Evolutionary conservation across 768 basidiomycete genomes (phyloP).

Genomic region (Boletus sp.): DNA sequence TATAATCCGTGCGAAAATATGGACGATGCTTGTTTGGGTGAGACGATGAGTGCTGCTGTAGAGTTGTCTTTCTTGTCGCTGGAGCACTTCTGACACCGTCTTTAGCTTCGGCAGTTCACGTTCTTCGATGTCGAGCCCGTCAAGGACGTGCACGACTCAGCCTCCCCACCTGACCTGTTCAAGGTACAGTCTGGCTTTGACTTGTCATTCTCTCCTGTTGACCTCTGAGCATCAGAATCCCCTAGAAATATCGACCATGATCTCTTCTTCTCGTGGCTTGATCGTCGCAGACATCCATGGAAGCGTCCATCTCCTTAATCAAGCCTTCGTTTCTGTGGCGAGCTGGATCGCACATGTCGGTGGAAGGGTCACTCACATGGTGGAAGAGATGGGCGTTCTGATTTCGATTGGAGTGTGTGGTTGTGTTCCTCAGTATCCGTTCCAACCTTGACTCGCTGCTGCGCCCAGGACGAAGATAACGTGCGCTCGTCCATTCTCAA

Average conservation of each 20-base stretch:
- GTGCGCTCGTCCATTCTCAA: conserved; percentile 71
- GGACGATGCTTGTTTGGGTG: no score
- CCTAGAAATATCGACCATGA: conserved; percentile 70
- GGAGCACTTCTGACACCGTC: conserved; percentile 5
- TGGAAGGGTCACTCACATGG: conserved; percentile 85
- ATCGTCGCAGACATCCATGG: conserved; percentile 87
- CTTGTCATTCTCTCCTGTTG: neutral
- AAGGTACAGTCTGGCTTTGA: conserved; percentile 43
- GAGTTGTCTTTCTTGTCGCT: neutral
- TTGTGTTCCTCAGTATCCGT: neutral
- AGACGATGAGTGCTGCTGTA: conserved; percentile 18
- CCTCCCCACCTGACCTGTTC: conserved; percentile 74
- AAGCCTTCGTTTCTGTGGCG: conserved; percentile 64
- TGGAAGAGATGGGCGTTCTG: conserved; percentile 74
- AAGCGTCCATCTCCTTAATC: conserved; percentile 71
- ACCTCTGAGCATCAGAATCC: conserved; percentile 42
- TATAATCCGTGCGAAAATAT: no score
- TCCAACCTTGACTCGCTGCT: conserved; percentile 11
- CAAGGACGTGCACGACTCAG: conserved; percentile 76
- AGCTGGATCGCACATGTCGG: conserved; percentile 81
- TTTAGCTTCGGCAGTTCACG: conserved; percentile 82
- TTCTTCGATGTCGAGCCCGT: conserved; percentile 84
- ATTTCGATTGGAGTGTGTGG: conserved; percentile 83
- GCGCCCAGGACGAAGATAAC: conserved; percentile 68
- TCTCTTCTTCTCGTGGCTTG: conserved; percentile 61